These are phyloP conservation scores for Aegle marmelos DNA, from an alignment of 345 rosid genomes.

Conservation along the genomic window DNA sequence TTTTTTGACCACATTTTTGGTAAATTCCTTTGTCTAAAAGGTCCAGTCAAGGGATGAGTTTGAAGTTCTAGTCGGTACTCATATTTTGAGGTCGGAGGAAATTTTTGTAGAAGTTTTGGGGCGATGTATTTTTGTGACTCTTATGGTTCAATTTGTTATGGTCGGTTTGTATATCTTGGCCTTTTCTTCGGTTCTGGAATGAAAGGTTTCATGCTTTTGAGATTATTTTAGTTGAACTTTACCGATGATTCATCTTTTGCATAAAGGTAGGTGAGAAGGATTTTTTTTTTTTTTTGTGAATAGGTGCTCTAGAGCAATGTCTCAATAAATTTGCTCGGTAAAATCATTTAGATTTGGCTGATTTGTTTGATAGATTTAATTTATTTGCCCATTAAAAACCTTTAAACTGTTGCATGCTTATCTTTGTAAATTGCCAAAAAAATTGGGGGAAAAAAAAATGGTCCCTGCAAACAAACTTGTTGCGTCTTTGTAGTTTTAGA, in stretches of 20 bases:
- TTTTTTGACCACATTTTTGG: background rate
- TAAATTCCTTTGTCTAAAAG: constrained; percentile 6
- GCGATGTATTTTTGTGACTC: background rate
- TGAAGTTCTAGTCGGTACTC: background rate
- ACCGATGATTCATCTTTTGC: background rate
- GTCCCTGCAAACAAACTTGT: too few species aligned
- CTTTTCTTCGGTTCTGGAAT: background rate
- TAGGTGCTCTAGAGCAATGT: too few species aligned
- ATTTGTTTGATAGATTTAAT: too few species aligned
- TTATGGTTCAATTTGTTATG: background rate
- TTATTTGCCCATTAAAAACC: too few species aligned
- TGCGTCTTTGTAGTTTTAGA: too few species aligned
- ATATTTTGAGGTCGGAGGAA: constrained; percentile 9
- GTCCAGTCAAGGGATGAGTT: background rate
- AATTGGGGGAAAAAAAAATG: too few species aligned
- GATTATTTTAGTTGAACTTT: background rate
- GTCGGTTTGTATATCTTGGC: background rate
- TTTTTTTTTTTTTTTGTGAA: too few species aligned
- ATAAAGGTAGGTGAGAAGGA: background rate
- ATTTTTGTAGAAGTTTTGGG: constrained; percentile 15
- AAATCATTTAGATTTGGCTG: too few species aligned
- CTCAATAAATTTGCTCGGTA: too few species aligned
- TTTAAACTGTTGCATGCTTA: too few species aligned
- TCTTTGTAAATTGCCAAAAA: too few species aligned
- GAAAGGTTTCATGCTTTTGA: background rate